These are phyloP conservation scores for Leishmania gerbilli DNA, from an alignment of 208 protist genomes.

Conservation along the genomic window DNA sequence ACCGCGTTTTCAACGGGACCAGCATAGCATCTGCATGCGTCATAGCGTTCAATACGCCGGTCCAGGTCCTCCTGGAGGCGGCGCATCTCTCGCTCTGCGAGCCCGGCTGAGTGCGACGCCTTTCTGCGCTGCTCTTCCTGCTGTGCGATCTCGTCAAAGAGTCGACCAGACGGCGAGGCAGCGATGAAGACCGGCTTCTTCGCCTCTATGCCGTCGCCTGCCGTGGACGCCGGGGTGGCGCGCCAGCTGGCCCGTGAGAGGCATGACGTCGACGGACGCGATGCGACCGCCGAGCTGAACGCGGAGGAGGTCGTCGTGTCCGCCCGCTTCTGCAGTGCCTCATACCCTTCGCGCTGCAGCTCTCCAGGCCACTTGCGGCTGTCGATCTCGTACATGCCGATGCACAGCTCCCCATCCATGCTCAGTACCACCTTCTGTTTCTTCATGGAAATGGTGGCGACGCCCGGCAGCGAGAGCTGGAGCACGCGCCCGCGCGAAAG, in stretches of 20 bases:
- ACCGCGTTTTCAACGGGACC: slow-evolving; percentile 8
- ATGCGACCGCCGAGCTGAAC: slow-evolving; percentile 21
- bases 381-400: slow-evolving; percentile 76
- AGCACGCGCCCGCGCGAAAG: slow-evolving; percentile 71
- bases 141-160: slow-evolving; percentile 80
- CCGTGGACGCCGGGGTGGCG: background rate
- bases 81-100: slow-evolving; percentile 15
- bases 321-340: slow-evolving; percentile 28
- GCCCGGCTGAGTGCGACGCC: slow-evolving; percentile 21
- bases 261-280: slow-evolving; percentile 40
- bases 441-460: slow-evolving; percentile 68
- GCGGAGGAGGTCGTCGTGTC: slow-evolving; percentile 7
- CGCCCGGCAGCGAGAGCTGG: slow-evolving; percentile 62
- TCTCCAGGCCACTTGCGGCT: slow-evolving; percentile 67
- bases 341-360: slow-evolving; percentile 38
- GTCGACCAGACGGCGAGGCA: slow-evolving; percentile 59
- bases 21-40: slow-evolving; percentile 5
- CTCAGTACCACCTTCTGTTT: slow-evolving; percentile 56
- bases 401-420: slow-evolving; percentile 50
- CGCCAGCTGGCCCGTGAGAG: slow-evolving; percentile 34
- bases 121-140: slow-evolving; percentile 44
- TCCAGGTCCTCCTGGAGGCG: slow-evolving; percentile 29
- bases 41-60: slow-evolving; percentile 24
- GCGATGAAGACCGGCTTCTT: slow-evolving; percentile 62
- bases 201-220: background rate